Base-by-base conservation (phyloP, 2,329 filamentous ascomycete genomes). In the Trichoderma sp. region DNA sequence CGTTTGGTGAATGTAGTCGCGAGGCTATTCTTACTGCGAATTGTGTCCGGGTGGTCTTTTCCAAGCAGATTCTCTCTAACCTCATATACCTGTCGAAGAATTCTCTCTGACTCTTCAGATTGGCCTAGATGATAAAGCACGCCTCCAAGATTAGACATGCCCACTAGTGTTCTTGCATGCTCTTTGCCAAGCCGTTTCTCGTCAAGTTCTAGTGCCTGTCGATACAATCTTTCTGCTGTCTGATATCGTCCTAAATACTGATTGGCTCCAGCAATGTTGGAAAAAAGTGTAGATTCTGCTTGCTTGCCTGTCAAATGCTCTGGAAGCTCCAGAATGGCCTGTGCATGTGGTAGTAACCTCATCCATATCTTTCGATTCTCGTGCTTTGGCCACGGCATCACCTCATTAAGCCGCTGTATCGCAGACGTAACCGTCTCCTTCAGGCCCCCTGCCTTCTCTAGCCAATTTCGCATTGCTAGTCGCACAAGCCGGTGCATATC, bases 401-500 rank as follows among this genome's bases (percentile, higher is more conserved):
- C 6, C 1, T 51, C 5, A 1, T 58, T 5, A 2, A 66, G 37
- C 39, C 24, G 37, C 7, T 26, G 34, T n/a, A 66, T 51, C 11
- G 37, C 28, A 26, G 13, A 49, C 1, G 5, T 37, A 0, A 32
- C 18, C 4, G 6, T 24, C 39, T 32, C 3, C 21, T 37, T 21
- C 5, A 58, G 11, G 5, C 51, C 28, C 1, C 54, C 54, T 8
- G 73, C 67, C n/a, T 71, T 30, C 0, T 68, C 56, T 0, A 80
- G 58, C 76, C 73, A 78, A 46, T 75, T 79, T 16, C 69, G 71
- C 69, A 74, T 77, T 4, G 74, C 73, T 14, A 79, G 37, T 37
- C 71, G 74, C 26, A 80, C 75, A 5, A 80, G 71, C 11, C 77
- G 73, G 43, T 80, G 76, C 11, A 80, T 77, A 58, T 78, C 76